These are phyloP conservation scores for Gossypium aridum DNA, from an alignment of 441 rosid genomes.

Conservation along the genomic window DNA sequence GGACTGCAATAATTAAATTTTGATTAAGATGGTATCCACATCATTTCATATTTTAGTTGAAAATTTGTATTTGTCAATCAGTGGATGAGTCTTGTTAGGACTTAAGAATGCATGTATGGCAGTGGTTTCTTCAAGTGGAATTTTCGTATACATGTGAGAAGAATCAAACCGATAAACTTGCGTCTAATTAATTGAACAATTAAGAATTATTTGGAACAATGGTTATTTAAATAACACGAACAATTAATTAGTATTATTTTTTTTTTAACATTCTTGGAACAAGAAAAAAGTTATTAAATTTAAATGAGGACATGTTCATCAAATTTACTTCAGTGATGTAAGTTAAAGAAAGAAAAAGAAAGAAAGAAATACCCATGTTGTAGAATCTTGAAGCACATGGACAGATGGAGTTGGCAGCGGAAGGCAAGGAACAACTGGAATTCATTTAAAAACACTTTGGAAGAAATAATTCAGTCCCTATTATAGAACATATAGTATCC, in stretches of 20 bases:
- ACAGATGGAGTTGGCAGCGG: neutral
- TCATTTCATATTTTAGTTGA: neutral
- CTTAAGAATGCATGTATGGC: neutral
- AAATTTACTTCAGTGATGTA: neutral
- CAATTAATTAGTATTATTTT: neutral
- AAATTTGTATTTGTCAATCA: neutral
- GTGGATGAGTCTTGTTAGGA: constrained; percentile 6
- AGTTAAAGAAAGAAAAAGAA: no score
- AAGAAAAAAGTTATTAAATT: neutral
- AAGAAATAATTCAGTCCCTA: neutral
- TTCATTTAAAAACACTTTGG: neutral
- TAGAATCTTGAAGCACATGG: constrained; percentile 8
- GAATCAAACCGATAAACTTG: neutral
- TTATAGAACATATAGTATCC: neutral
- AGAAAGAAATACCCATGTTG: neutral
- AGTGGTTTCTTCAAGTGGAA: constrained; percentile 14
- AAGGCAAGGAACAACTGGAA: neutral
- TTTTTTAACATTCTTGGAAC: neutral
- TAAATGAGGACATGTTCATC: neutral
- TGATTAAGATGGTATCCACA: neutral
- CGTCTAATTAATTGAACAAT: neutral
- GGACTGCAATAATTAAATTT: neutral
- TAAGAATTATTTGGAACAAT: neutral
- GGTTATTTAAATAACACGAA: neutral
- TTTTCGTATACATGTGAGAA: neutral